Conservation (phyloP, 257 asterid species). For the Scutellaria galericulata region DNA sequence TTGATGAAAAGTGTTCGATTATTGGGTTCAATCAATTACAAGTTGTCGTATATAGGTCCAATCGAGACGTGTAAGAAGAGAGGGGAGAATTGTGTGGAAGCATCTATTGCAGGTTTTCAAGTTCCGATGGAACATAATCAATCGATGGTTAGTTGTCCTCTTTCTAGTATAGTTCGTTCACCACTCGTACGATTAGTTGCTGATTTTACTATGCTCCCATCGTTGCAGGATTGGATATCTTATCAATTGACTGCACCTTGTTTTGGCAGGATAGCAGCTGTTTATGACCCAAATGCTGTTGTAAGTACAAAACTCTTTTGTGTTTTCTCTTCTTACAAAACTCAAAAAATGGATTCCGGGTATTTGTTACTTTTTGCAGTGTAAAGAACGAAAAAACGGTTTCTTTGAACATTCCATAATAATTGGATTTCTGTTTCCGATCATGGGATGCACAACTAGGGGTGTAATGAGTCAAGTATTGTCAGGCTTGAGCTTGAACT, state of each 20-base stretch:
- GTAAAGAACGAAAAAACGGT: too few relatives aligned
- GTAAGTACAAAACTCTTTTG: constrained; percentile 44
- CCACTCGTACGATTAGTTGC: not conserved
- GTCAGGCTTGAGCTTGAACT: too few relatives aligned
- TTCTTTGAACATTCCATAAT: too few relatives aligned
- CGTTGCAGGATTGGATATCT: constrained; percentile 58
- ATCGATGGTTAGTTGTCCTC: constrained; percentile 51
- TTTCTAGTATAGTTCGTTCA: constrained; percentile 20
- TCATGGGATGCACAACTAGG: too few relatives aligned
- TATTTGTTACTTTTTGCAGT: not conserved
- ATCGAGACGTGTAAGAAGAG: constrained; percentile 36
- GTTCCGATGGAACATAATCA: constrained; percentile 50
- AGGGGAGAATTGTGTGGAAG: constrained; percentile 38
- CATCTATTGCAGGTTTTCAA: constrained; percentile 44
- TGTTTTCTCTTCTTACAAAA: not conserved
- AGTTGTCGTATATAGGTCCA: constrained; percentile 37
- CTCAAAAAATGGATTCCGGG: not conserved
- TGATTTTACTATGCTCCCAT: constrained; percentile 3
- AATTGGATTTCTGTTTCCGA: too few relatives aligned
- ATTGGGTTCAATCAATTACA: constrained; percentile 1
- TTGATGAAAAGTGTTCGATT: not conserved
- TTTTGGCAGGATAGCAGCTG: constrained; percentile 50
- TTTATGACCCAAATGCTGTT: constrained; percentile 56
- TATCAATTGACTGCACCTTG: constrained; percentile 57
- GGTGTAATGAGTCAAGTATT: too few relatives aligned